Evolutionary conservation across 345 rosid genomes (phyloP).

Genomic region (Chamaenerion angustifolium): DNA sequence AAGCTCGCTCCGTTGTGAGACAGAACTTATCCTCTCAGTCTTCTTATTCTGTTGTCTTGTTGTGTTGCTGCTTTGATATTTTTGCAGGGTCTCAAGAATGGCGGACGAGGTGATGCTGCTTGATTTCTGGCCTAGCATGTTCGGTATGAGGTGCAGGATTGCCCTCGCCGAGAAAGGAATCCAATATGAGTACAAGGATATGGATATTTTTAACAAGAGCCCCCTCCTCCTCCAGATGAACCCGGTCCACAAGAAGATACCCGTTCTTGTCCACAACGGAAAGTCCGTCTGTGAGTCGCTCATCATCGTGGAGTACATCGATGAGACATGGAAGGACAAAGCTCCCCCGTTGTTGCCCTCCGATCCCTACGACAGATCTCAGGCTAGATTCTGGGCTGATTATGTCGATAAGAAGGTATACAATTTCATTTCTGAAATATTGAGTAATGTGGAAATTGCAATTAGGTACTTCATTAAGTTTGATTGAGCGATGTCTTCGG

Average conservation of each 20-base stretch:
- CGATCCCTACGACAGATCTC: conserved; percentile 2
- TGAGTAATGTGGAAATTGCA: no score
- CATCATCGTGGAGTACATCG: not conserved
- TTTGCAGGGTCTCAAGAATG: no score
- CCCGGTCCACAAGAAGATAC: not conserved
- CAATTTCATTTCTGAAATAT: not conserved
- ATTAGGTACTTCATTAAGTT: no score
- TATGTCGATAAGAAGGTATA: not conserved
- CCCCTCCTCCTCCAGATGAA: conserved; percentile 6
- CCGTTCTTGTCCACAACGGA: not conserved
- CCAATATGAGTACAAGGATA: not conserved
- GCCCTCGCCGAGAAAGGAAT: not conserved
- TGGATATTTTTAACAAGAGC: not conserved
- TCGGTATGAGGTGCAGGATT: conserved; percentile 1
- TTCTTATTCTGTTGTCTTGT: no score
- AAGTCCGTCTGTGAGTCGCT: conserved; percentile 4
- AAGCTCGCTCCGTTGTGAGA: no score
- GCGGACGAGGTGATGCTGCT: conserved; percentile 1
- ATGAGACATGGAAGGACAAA: not conserved
- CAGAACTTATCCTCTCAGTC: no score
- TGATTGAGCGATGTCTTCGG: no score
- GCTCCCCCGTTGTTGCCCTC: not conserved
- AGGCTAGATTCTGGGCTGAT: not conserved
- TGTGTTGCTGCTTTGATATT: no score
- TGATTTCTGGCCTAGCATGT: conserved; percentile 3